Evolutionary conservation across 768 basidiomycete genomes (phyloP).

Genomic region (Tulasnella sp.): DNA sequence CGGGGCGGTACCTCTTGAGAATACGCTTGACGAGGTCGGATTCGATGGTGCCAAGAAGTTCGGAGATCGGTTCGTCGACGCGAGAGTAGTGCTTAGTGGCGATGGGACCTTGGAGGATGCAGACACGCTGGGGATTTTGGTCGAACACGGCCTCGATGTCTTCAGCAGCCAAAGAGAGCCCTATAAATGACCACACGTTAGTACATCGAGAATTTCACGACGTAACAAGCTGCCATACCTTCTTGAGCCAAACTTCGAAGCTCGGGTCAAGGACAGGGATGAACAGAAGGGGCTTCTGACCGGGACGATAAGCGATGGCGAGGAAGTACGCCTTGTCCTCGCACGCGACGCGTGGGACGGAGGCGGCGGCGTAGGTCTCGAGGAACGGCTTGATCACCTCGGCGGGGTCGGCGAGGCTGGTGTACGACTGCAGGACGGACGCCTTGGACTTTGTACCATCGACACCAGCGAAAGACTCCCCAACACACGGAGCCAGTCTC

Average conservation of each 20-base stretch:
- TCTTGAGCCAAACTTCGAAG: constrained; percentile 99
- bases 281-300: constrained; percentile 97
- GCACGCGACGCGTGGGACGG: constrained; percentile 73
- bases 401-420: constrained; percentile 68
- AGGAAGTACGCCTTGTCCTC: constrained; percentile 96
- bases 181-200: constrained; percentile 28
- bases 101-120: constrained; percentile 94
- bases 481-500: constrained; percentile 93
- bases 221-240: constrained; percentile 40
- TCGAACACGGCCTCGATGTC: constrained; percentile 99
- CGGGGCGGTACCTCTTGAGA: constrained; percentile 63
- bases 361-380: constrained; percentile 68
- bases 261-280: constrained; percentile 87
- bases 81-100: constrained; percentile 76
- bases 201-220: constrained; percentile 11
- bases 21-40: constrained; percentile 64
- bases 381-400: constrained; percentile 76
- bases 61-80: constrained; percentile 91
- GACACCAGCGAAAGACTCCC: constrained; percentile 89
- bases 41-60: constrained; percentile 83
- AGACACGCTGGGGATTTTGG: constrained; percentile 96
- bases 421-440: constrained; percentile 76
- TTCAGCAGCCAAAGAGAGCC: constrained; percentile 96
- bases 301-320: constrained; percentile 87
- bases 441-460: constrained; percentile 73